Evolutionary conservation across 2,329 filamentous ascomycete species (phyloP), one percentile per base, ranked within the genome.

Genomic region (Neonectria neomacrospora): DNA sequence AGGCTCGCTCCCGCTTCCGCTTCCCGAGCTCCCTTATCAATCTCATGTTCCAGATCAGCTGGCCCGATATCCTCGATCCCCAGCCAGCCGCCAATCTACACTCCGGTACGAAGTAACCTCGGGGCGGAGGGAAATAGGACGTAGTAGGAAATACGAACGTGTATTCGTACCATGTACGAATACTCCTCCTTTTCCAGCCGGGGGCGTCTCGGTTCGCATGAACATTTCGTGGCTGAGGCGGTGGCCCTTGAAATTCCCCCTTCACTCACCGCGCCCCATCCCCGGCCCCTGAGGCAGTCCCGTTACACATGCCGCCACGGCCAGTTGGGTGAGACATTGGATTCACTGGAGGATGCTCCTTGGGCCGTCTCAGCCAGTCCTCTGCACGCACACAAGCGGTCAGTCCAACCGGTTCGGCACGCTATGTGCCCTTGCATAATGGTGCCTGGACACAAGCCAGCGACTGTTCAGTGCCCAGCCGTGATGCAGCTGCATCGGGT

Each of bases 21-120:
- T 41, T 50, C 12, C 58, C 52, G 52, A 8, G 16, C 20, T 26
- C 30, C 48, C 65, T 70, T 72, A 66, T 72, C 70, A 66, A 72
- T 71, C 70, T 71, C 57, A 72, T 71, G 68, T 71, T 72, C 47
- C 26, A 62, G 68, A 72, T 72, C 68, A 66, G 52, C 58, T 52
- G 63, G 55, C 54, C 56, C 51, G 42, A 60, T 28, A 37, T 16
- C 22, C 37, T 53, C 53, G 23, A 28, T 34, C 53, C 44, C 58
- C 47, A 22, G 16, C 45, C 55, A 58, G 22, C 55, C 14, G 26
- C 50, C 20, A 44, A 53, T 58, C 47, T 32, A 18, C 28, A 30
- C 32, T 51, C 10, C 26, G n/a, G 37, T 58, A 42, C 54, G 34
- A 58, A n/a, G 23, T 47, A 28, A 26, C 44, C 28, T 26, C 48